phyloP scores from a whole-genome alignment of 306 rosid species.

The Begonia masoniana region DNA sequence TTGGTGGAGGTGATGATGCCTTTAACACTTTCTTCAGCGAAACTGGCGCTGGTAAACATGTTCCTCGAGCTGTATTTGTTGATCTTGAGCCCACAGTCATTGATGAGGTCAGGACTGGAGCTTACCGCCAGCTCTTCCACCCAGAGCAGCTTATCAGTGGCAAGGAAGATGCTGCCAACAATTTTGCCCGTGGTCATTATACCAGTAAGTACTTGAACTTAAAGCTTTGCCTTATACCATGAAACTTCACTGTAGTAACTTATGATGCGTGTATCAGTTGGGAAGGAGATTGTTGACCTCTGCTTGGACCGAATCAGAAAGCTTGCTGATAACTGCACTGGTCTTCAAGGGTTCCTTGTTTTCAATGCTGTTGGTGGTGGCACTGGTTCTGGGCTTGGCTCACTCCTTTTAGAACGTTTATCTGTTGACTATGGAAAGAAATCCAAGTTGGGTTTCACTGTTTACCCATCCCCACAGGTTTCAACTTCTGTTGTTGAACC shows the following conservation, averaged over 20 bases:
- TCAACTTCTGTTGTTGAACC: conserved; percentile 86
- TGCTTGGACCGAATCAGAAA: conserved; percentile 71
- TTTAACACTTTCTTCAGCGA: conserved; percentile 84
- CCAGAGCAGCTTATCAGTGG: conserved; percentile 77
- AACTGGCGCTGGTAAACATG: conserved; percentile 78
- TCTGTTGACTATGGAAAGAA: conserved; percentile 76
- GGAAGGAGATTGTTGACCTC: conserved; percentile 74
- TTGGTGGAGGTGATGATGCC: conserved; percentile 75
- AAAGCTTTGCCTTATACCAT: too few relatives aligned
- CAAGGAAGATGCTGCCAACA: conserved; percentile 79
- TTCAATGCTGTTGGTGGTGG: conserved; percentile 85
- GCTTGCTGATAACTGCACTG: conserved; percentile 80
- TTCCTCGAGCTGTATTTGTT: conserved; percentile 72
- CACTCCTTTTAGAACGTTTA: conserved; percentile 63
- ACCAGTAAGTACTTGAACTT: conserved; percentile 29
- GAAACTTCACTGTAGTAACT: background rate
- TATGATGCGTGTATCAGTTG: conserved; percentile 24
- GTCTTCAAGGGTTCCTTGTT: conserved; percentile 75
- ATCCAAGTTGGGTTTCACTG: conserved; percentile 77
- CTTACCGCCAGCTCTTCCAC: conserved; percentile 69
- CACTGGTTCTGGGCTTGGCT: conserved; percentile 79
- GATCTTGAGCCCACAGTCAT: conserved; percentile 80
- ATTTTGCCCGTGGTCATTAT: conserved; percentile 82
- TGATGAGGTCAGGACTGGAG: conserved; percentile 71
- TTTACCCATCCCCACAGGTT: conserved; percentile 72